Evolutionary conservation across 2,329 filamentous ascomycete genomes (phyloP).

Genomic region (Colletotrichum graminicola): DNA sequence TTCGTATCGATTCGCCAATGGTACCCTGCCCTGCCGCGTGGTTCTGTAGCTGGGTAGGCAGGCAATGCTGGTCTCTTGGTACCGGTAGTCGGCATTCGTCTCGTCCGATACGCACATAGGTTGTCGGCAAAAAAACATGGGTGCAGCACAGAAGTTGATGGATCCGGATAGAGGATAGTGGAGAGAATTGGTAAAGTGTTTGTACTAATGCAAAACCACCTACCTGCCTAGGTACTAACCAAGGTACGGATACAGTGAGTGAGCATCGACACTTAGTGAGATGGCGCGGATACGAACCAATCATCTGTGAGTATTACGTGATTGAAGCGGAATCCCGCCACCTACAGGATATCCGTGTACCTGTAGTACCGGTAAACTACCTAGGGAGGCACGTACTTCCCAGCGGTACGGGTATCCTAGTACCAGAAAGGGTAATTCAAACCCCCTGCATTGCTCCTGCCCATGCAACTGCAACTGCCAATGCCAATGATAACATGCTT

Average conservation of each 20-base stretch:
- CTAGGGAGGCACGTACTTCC: neutral
- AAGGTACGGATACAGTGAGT: no score
- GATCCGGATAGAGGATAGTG: neutral
- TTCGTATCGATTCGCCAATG: conserved; percentile 9
- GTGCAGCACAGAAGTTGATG: conserved; percentile 4
- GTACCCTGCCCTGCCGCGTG: neutral
- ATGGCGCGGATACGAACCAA: neutral
- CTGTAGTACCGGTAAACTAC: no score
- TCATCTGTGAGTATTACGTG: neutral
- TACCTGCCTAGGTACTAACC: no score
- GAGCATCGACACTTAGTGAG: neutral
- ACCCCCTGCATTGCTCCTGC: neutral
- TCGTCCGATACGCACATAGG: neutral
- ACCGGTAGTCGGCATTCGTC: neutral
- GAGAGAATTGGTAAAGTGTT: neutral
- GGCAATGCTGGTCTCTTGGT: conserved; percentile 8
- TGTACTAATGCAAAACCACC: no score
- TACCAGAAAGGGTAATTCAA: conserved; percentile 8
- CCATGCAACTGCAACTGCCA: neutral
- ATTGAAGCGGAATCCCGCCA: neutral
- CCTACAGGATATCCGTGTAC: no score
- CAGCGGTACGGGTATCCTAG: neutral
- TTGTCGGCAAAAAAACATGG: no score
- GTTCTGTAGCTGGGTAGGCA: neutral
- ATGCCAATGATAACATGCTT: neutral